phyloP scores from a whole-genome alignment of 1,139 yeast genomes.

The Yamadazyma trypodendri region DNA sequence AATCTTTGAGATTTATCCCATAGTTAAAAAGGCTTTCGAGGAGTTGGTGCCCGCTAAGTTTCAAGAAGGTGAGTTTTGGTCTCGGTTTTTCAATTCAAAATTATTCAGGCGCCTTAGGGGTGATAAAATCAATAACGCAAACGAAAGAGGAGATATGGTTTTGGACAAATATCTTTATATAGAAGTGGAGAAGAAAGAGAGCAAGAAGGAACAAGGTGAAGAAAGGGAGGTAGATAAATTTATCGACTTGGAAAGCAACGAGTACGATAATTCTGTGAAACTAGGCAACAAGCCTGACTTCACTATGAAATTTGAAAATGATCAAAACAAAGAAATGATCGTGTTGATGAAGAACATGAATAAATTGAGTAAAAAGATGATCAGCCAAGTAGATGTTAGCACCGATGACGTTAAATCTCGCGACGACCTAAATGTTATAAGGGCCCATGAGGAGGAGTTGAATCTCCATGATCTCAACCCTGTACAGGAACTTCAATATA shows the following conservation, averaged over 20 bases:
- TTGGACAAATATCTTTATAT: slow-evolving; percentile 76
- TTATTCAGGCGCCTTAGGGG: slow-evolving; percentile 86
- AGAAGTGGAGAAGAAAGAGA: slow-evolving; percentile 18
- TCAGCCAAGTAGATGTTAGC: slow-evolving; percentile 34
- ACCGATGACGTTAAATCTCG: slow-evolving; percentile 4
- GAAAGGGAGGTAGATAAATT: slow-evolving; percentile 46
- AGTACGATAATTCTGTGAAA: slow-evolving; percentile 74
- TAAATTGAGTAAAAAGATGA: slow-evolving; percentile 79
- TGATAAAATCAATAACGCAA: slow-evolving; percentile 67
- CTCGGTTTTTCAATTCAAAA: slow-evolving; percentile 90
- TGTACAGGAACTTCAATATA: slow-evolving; percentile 53
- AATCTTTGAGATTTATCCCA: slow-evolving; percentile 89
- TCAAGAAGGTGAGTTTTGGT: slow-evolving; percentile 93
- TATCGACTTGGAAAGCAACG: slow-evolving; percentile 77
- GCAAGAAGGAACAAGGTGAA: slow-evolving; percentile 11
- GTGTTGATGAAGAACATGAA: slow-evolving; percentile 87
- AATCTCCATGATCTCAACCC: slow-evolving; percentile 33
- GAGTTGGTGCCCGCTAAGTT: slow-evolving; percentile 83
- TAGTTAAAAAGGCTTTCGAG: slow-evolving; percentile 83
- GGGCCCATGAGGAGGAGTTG: slow-evolving; percentile 17
- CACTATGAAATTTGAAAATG: slow-evolving; percentile 76
- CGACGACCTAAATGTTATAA: slow-evolving; percentile 2
- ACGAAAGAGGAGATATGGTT: slow-evolving; percentile 79
- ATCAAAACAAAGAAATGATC: slow-evolving; percentile 59
- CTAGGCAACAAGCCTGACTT: slow-evolving; percentile 83